Evolutionary conservation across 495 filamentous ascomycete genomes (phyloP).

Genomic region (Zalerion maritima): DNA sequence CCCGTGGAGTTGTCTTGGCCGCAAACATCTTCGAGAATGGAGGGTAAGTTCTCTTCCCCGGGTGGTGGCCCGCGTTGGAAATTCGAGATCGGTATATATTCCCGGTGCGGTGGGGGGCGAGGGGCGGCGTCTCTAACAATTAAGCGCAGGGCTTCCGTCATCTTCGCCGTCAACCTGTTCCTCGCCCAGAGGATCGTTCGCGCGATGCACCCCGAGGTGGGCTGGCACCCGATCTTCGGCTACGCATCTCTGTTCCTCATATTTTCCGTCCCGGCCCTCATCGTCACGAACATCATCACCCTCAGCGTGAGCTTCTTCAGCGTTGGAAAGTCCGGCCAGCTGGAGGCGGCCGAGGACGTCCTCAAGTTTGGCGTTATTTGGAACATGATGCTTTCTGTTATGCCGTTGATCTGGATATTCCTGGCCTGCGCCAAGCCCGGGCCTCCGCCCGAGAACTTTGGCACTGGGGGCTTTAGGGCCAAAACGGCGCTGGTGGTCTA

Average conservation of each 20-base stretch:
- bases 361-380: slow-evolving; percentile 45
- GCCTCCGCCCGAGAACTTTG: slow-evolving; percentile 52
- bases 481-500: slow-evolving; percentile 40
- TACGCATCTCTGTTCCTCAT: too few species aligned
- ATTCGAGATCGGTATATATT: too few species aligned
- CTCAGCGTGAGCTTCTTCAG: slow-evolving; percentile 41
- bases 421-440: too few species aligned
- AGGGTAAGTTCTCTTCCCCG: too few species aligned
- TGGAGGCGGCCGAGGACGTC: too few species aligned
- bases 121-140: too few species aligned
- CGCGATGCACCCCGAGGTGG: slow-evolving; percentile 42
- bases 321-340: too few species aligned
- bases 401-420: slow-evolving; percentile 35
- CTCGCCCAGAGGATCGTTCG: slow-evolving; percentile 54
- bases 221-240: too few species aligned
- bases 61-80: too few species aligned
- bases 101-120: too few species aligned
- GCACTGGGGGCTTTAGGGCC: slow-evolving; percentile 35
- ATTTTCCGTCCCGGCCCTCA: too few species aligned
- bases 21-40: slow-evolving; percentile 49
- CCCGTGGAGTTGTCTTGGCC: slow-evolving; percentile 39
- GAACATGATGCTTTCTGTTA: slow-evolving; percentile 44
- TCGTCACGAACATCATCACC: slow-evolving; percentile 40
- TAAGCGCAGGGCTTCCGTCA: slow-evolving; percentile 47
- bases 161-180: slow-evolving; percentile 55